Evolutionary conservation across 2,329 filamentous ascomycete species (phyloP).

Genomic region (Clonostachys sp.): DNA sequence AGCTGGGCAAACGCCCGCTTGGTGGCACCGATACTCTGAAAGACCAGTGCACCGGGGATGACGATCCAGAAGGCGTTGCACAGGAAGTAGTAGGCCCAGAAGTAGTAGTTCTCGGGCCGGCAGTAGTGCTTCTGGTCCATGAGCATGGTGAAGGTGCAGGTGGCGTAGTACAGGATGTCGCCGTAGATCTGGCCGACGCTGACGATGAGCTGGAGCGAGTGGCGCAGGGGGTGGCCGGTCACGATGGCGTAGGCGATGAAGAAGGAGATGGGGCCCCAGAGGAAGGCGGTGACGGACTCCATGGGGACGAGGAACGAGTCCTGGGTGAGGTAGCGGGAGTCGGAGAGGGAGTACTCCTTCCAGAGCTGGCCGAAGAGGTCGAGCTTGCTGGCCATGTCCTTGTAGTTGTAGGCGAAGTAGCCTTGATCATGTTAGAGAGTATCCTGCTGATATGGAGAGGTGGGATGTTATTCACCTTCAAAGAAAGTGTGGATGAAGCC

Average conservation of each 20-base stretch:
- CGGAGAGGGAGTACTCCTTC: constrained; percentile 54
- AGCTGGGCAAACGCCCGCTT: constrained; percentile 17
- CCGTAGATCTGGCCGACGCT: constrained; percentile 47
- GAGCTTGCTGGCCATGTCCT: constrained; percentile 28
- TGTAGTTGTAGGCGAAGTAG: constrained; percentile 41
- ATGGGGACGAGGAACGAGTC: constrained; percentile 52
- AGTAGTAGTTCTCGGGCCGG: constrained; percentile 46
- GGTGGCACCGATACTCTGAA: constrained; percentile 16
- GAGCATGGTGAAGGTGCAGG: constrained; percentile 34
- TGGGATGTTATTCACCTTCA: constrained; percentile 22
- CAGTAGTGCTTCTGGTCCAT: constrained; percentile 35
- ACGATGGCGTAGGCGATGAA: constrained; percentile 37
- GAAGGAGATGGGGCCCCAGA: constrained; percentile 50
- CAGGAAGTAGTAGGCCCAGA: constrained; percentile 46
- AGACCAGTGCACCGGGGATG: constrained; percentile 31
- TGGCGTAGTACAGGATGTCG: constrained; percentile 45
- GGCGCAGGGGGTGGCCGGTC: constrained; percentile 35
- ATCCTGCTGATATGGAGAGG: not conserved
- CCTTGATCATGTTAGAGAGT: constrained; percentile 18
- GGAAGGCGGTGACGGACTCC: constrained; percentile 46
- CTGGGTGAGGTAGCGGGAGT: constrained; percentile 48
- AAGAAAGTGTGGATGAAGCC: constrained; percentile 40
- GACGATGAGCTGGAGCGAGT: constrained; percentile 42
- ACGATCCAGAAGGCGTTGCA: constrained; percentile 51
- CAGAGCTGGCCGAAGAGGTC: constrained; percentile 48